A percentile compares a stretch with the other conserved stretches of the same genome.
These are phyloP conservation scores for Pachysandra terminalis DNA, from an alignment of 164 flowering plant genomes.

Conservation along the genomic window DNA sequence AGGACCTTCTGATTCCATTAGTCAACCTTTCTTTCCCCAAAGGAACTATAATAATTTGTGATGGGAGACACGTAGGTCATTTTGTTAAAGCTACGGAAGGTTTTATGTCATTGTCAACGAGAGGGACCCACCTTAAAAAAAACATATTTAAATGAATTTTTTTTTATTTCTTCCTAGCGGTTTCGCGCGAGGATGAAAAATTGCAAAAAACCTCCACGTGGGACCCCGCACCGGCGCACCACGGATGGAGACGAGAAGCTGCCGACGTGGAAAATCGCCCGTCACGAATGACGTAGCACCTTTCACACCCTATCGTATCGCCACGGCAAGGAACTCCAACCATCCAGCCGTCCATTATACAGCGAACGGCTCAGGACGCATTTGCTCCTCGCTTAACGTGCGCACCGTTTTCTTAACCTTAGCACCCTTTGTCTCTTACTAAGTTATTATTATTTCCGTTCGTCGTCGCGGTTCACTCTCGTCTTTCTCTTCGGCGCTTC, in stretches of 20 bases:
- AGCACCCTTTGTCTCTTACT: background rate
- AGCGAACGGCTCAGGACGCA: background rate
- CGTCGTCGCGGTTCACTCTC: conserved; percentile 6
- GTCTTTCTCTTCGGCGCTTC: background rate
- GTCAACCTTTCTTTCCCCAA: too few relatives aligned
- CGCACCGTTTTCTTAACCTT: background rate
- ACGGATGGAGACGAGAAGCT: conserved; percentile 40
- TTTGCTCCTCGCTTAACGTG: background rate
- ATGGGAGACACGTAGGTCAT: too few relatives aligned
- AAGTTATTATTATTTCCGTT: conserved; percentile 1
- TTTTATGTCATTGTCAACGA: too few relatives aligned
- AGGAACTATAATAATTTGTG: too few relatives aligned
- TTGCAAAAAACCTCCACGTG: background rate
- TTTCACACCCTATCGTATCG: conserved; percentile 21
- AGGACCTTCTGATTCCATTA: too few relatives aligned
- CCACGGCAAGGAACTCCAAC: conserved; percentile 19
- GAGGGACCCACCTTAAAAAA: too few relatives aligned
- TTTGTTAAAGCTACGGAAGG: too few relatives aligned
- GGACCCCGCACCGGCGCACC: conserved; percentile 24
- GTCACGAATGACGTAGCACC: conserved; percentile 23
- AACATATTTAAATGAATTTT: too few relatives aligned
- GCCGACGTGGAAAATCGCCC: conserved; percentile 13
- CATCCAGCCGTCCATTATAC: background rate
- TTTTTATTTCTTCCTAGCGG: too few relatives aligned
- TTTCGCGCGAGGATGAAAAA: too few relatives aligned